phyloP scores from a whole-genome alignment of 495 filamentous ascomycete species.

The Darksidea phi region DNA sequence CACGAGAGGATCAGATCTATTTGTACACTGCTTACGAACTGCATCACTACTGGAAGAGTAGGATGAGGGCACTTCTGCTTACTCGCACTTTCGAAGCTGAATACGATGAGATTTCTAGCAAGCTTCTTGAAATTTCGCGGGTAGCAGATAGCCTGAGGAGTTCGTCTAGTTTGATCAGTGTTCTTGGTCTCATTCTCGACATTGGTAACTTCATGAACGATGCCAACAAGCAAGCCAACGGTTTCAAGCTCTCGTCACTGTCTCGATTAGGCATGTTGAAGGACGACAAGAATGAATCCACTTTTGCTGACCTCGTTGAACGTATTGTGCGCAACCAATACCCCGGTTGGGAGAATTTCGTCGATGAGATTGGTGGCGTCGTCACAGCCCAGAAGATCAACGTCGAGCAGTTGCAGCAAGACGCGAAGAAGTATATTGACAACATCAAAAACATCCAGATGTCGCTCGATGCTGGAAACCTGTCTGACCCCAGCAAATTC shows the following conservation, averaged over 20 bases:
- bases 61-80: conserved; percentile 85
- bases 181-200: conserved; percentile 91
- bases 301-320: conserved; percentile 94
- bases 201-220: conserved; percentile 99
- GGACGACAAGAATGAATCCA: conserved; percentile 97
- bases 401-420: conserved; percentile 82
- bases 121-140: conserved; percentile 74
- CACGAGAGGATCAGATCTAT: conserved; percentile 92
- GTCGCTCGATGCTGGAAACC: conserved; percentile 87
- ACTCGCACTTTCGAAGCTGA: conserved; percentile 84
- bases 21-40: conserved; percentile 90
- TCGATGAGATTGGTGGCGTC: conserved; percentile 80
- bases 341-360: conserved; percentile 88
- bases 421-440: conserved; percentile 92
- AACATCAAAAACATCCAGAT: conserved; percentile 91
- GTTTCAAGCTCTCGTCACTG: conserved; percentile 97
- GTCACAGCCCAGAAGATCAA: conserved; percentile 86
- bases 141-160: conserved; percentile 88
- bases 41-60: conserved; percentile 97
- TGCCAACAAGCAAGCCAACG: conserved; percentile 93
- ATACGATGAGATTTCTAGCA: conserved; percentile 84
- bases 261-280: conserved; percentile 95
- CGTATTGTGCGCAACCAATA: conserved; percentile 95
- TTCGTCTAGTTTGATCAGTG: conserved; percentile 89
- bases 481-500: conserved; percentile 96